Percentiles rank a stretch among this genome's conserved stretches.
phyloP scores from a whole-genome alignment of 2,329 filamentous ascomycete genomes.

The Venturia aucupariae region DNA sequence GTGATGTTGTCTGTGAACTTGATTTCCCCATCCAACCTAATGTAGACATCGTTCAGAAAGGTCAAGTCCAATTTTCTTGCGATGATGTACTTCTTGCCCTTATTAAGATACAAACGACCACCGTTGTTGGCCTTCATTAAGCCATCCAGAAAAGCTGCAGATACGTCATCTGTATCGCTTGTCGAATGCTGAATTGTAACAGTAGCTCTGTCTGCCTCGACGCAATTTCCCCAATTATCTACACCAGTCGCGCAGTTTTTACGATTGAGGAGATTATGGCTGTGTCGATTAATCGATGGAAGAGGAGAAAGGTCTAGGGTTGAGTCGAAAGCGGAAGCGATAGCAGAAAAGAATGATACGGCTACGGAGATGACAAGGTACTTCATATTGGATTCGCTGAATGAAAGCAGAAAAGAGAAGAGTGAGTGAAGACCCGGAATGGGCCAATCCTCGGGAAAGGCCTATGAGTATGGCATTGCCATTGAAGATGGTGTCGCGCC shows the following conservation, averaged over 20 bases:
- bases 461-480: not conserved
- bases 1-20: conserved; percentile 40
- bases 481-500: not conserved
- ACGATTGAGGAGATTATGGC: not conserved
- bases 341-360: not conserved
- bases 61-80: conserved; percentile 51
- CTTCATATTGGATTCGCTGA: not conserved
- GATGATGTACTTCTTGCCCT: conserved; percentile 47
- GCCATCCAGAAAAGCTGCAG: conserved; percentile 45
- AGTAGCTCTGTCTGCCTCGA: not conserved
- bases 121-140: conserved; percentile 50
- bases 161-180: conserved; percentile 48
- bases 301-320: not conserved
- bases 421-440: not conserved
- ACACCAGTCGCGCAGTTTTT: conserved; percentile 12
- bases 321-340: not conserved
- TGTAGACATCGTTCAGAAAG: conserved; percentile 48
- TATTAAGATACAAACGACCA: conserved; percentile 46
- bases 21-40: conserved; percentile 50
- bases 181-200: conserved; percentile 42
- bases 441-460: not conserved
- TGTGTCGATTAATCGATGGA: not conserved
- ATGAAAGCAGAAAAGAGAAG: not conserved
- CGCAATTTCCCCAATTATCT: conserved; percentile 8
- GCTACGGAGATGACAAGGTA: not conserved